Conservation (phyloP, 176 grass and related monocot genomes). For the Tillandsia fasciculata region DNA sequence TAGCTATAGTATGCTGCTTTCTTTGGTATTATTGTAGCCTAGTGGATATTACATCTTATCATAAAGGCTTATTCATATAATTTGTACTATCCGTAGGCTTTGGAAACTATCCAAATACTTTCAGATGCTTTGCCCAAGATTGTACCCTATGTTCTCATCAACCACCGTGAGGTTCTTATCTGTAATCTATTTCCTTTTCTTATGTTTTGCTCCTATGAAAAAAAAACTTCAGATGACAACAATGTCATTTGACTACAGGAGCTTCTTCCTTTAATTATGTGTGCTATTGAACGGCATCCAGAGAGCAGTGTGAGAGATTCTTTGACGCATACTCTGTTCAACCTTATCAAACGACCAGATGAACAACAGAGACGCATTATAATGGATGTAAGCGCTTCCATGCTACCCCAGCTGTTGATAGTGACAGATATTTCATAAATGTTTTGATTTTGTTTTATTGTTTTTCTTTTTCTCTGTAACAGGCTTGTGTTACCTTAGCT, state of each 20-base stretch:
- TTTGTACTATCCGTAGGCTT: constrained; percentile 29
- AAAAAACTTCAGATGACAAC: constrained; percentile 3
- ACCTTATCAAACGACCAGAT: constrained; percentile 95
- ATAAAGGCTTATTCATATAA: background rate
- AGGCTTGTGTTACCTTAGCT: constrained; percentile 87
- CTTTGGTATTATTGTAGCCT: constrained; percentile 1
- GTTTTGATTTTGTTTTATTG: background rate
- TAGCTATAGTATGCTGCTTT: constrained; percentile 15
- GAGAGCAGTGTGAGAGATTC: constrained; percentile 77
- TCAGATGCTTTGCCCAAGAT: constrained; percentile 98
- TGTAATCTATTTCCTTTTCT: constrained; percentile 28
- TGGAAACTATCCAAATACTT: constrained; percentile 94
- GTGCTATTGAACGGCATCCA: constrained; percentile 96
- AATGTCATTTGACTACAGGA: constrained; percentile 46
- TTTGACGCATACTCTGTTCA: constrained; percentile 89
- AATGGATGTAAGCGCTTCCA: constrained; percentile 67
- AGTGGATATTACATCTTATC: too few species aligned
- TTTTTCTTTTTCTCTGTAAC: constrained; percentile 22
- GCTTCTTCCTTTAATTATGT: constrained; percentile 98
- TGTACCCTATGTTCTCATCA: constrained; percentile 96
- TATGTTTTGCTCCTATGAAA: constrained; percentile 20
- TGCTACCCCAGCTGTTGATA: background rate
- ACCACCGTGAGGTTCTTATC: constrained; percentile 90
- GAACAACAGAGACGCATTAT: constrained; percentile 81
- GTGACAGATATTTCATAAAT: background rate